phyloP scores from a whole-genome alignment of 1,284 basidiomycete genomes.

The Farysia itapuensis region DNA sequence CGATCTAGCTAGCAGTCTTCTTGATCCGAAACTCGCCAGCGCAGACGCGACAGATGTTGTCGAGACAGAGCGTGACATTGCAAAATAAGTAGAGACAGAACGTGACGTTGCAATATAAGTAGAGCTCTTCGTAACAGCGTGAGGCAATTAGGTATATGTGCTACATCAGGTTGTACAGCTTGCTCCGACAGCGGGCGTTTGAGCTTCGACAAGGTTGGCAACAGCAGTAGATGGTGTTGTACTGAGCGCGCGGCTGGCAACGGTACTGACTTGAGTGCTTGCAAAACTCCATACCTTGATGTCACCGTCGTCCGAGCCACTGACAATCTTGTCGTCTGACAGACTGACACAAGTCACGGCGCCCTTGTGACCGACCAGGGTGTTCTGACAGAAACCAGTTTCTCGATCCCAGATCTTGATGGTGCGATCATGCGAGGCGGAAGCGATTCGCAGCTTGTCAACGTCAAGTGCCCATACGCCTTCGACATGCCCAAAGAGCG shows the following conservation, averaged over 20 bases:
- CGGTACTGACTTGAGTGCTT: slow-evolving; percentile 1
- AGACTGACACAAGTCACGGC: slow-evolving; percentile 88
- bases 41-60: no score
- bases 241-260: not conserved
- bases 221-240: no score
- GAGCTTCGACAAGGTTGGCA: no score
- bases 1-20: no score
- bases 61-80: no score
- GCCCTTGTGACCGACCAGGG: slow-evolving; percentile 89
- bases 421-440: slow-evolving; percentile 86
- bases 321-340: slow-evolving; percentile 92
- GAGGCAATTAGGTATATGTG: no score
- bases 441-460: slow-evolving; percentile 87
- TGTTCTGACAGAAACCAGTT: slow-evolving; percentile 81
- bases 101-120: no score
- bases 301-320: slow-evolving; percentile 85
- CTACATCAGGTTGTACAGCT: no score
- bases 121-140: no score
- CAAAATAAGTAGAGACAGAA: no score
- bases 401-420: slow-evolving; percentile 90
- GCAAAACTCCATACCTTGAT: slow-evolving; percentile 62
- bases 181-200: no score
- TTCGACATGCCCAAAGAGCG: slow-evolving; percentile 88
- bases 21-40: no score
- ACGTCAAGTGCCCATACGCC: slow-evolving; percentile 94